Evolutionary conservation across 352 stramenopile species (phyloP), one percentile per base, ranked within the genome.

Genomic region (Pythium scleroteichum): DNA sequence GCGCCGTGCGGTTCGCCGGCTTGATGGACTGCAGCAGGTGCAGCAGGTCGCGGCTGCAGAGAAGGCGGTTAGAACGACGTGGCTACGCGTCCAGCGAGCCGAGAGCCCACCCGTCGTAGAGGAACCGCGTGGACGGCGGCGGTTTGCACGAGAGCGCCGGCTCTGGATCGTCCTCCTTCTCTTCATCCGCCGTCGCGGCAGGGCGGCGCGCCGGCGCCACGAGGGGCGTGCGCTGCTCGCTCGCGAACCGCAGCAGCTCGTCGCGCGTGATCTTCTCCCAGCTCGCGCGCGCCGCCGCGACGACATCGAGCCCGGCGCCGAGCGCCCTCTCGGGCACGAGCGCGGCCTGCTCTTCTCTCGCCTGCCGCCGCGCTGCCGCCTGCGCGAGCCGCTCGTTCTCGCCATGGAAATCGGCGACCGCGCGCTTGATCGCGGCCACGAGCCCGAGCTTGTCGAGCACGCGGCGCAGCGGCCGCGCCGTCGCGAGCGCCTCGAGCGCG

Each of bases 231-330:
- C 62, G 56, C 1, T 73, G 53, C 32, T 93, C 81, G 32, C 53
- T 76, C n/a, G 69, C 76, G 19, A 89, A 72, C 7, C 71, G 63
- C 42, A 90, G 50, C 58, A 93, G 82, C 64, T 90, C 78, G 9
- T 90, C 79, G 20, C 76, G 77, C 29, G 80, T 89, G 66, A 88
- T 78, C 23, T 68, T 63, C 35, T 93, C 78, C 83, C 83, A 93
- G 41, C 57, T 59, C 40, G 78, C 68, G 29, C 73, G 52, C 0
- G 81, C 76, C 3, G 54, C 54, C 17, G 65, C 48, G 27, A 93
- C 71, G 6, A 71, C 73, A 27, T 89, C 75, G 8, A 91, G 69
- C 32, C 66, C 12, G 72, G 56, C 20, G 45, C 51, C 20, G 32
- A 62, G n/a, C 10, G 24, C 9, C 59, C 41, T 27, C 9, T 73